A percentile compares a stretch with the other conserved stretches of the same genome.
These are phyloP conservation scores for Penicillium sp. DNA, from an alignment of 2,329 filamentous ascomycete species.

Conservation along the genomic window DNA sequence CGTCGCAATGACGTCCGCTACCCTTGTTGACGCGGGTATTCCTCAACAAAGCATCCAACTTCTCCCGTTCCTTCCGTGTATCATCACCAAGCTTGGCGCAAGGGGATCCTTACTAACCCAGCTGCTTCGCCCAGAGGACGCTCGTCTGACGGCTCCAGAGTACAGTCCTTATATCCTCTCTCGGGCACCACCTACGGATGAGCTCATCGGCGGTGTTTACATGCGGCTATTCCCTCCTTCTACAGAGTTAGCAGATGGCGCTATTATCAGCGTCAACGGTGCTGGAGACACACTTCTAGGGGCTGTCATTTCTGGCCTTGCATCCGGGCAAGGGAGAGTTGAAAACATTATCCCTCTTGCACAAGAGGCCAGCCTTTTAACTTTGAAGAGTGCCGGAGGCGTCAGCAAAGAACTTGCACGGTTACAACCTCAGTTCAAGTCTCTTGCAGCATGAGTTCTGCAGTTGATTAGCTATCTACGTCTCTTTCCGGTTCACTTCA, in stretches of 20 bases:
- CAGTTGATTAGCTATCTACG: background rate
- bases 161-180: constrained; percentile 74
- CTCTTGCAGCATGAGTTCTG: background rate
- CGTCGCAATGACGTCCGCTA: constrained; percentile 66
- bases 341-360: constrained; percentile 75
- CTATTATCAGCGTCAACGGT: constrained; percentile 89
- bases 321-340: constrained; percentile 53
- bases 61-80: constrained; percentile 82
- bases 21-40: constrained; percentile 77
- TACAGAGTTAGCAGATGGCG: constrained; percentile 62
- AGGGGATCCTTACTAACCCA: constrained; percentile 77
- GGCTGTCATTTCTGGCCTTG: constrained; percentile 78
- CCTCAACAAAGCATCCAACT: constrained; percentile 84
- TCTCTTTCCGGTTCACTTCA: constrained; percentile 10
- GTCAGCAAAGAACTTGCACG: constrained; percentile 56
- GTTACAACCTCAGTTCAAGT: constrained; percentile 5
- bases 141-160: constrained; percentile 65
- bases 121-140: constrained; percentile 70
- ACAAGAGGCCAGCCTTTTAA: constrained; percentile 79
- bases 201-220: constrained; percentile 79
- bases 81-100: constrained; percentile 81
- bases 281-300: constrained; percentile 93
- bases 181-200: constrained; percentile 59
- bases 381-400: constrained; percentile 73
- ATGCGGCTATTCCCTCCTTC: constrained; percentile 75